phyloP scores from a whole-genome alignment of 2,329 filamentous ascomycete species.

The Claviceps capensis region DNA sequence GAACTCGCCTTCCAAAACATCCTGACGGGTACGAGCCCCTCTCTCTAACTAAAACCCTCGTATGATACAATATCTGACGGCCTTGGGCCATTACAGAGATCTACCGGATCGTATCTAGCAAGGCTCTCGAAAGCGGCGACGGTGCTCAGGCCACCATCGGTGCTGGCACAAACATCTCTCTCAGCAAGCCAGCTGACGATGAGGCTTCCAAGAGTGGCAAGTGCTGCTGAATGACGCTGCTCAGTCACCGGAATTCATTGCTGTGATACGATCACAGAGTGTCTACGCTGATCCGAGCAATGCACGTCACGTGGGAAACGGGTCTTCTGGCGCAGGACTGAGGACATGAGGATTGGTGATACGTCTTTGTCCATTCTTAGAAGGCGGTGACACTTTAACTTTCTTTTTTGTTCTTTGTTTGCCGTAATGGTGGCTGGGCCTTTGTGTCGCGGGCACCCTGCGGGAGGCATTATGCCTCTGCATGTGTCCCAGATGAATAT shows the following conservation, averaged over 20 bases:
- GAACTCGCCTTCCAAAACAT: conserved; percentile 99
- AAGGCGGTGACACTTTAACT: conserved; percentile 25
- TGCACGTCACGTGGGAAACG: conserved; percentile 20
- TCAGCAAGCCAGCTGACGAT: conserved; percentile 73
- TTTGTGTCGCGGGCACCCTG: conserved; percentile 25
- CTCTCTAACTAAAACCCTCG: not conserved
- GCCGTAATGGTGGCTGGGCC: conserved; percentile 22
- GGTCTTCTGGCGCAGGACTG: conserved; percentile 14
- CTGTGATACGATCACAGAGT: conserved; percentile 14
- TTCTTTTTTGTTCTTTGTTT: conserved; percentile 27
- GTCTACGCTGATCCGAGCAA: conserved; percentile 20
- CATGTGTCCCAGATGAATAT: conserved; percentile 24
- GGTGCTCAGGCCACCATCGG: conserved; percentile 65
- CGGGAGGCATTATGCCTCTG: conserved; percentile 16
- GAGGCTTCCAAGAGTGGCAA: conserved; percentile 62
- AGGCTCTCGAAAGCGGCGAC: conserved; percentile 86
- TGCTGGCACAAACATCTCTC: conserved; percentile 69
- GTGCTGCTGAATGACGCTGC: conserved; percentile 51
- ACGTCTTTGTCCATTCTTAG: conserved; percentile 22
- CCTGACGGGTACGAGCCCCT: conserved; percentile 61
- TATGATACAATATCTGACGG: not conserved
- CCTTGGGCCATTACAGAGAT: conserved; percentile 53
- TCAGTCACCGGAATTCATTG: conserved; percentile 3
- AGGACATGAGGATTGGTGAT: conserved; percentile 21
- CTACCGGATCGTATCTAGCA: conserved; percentile 97